Percentiles rank a stretch among this genome's conserved stretches.
Conservation (phyloP, 257 asterid genomes). For the Ocimum tenuiflorum region DNA sequence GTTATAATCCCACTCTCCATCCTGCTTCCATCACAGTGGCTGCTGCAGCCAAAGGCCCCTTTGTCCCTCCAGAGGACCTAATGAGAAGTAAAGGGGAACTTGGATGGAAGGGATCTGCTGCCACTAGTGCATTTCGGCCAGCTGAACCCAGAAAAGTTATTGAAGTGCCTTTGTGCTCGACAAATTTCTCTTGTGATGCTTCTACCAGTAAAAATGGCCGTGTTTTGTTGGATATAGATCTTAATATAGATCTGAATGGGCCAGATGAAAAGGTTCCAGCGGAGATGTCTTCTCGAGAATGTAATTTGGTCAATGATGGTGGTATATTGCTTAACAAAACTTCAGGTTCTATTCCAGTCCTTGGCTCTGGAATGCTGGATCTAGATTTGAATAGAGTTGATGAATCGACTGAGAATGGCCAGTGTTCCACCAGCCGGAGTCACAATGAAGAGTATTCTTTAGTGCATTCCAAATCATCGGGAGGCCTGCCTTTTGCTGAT, state of each 20-base stretch:
- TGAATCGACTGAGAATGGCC: constrained; percentile 33
- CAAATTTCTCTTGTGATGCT: constrained; percentile 27
- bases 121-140: constrained; percentile 96
- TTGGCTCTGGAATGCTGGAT: constrained; percentile 33
- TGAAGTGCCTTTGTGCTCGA: constrained; percentile 25
- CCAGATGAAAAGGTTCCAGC: constrained; percentile 46
- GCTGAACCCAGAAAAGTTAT: constrained; percentile 76
- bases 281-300: constrained; percentile 36
- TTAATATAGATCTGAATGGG: constrained; percentile 58
- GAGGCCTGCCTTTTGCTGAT: constrained; percentile 24
- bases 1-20: constrained; percentile 30
- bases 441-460: constrained; percentile 14
- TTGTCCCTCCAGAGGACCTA: constrained; percentile 74
- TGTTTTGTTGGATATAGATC: constrained; percentile 47
- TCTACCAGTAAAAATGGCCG: constrained; percentile 44
- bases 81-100: constrained; percentile 63
- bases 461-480: constrained; percentile 24
- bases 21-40: constrained; percentile 69
- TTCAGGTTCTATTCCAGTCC: constrained; percentile 14
- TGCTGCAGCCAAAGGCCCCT: constrained; percentile 85
- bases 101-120: constrained; percentile 97
- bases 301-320: constrained; percentile 15
- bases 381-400: constrained; percentile 53
- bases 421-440: constrained; percentile 31
- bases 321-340: constrained; percentile 5